Evolutionary conservation across 2,329 filamentous ascomycete genomes (phyloP), one percentile per base, ranked within the genome.

Genomic region (Phialophora tarda): DNA sequence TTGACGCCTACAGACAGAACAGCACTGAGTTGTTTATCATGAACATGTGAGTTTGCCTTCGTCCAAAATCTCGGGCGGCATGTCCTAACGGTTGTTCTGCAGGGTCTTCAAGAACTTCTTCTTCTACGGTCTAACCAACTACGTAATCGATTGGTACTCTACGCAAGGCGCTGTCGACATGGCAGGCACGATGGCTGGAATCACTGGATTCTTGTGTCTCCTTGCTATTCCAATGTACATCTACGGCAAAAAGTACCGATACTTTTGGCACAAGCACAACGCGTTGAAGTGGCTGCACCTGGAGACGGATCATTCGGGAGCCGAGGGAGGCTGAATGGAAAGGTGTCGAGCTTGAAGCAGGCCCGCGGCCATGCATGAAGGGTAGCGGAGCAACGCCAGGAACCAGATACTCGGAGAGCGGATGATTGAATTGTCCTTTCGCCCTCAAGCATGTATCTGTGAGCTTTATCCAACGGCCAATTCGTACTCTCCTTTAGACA

Each of bases 161-260:
- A 69, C 38, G 28, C 74, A 78, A 58, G 75, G 75, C 2, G 72
- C 75, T 1, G 73, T 74, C 55, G 71, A 75, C 28, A 75, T 77
- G 55, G 76, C 75, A 44, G 70, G 67, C 21, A 75, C 75, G 24
- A 74, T 77, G 62, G 75, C 75, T 12, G 75, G 75, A 4, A 59
- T 77, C 7, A 75, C 76, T 32, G 74, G 75, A 12, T 75, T 76
- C 62, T 73, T 76, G 30, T 77, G 75, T 66, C 64, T 77, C 10
- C 73, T 71, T 17, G 75, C 74, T 8, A 73, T 77, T 28, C 75
- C 75, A 4, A 76, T 77, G 74, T 78, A 77, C 61, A 72, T 78
- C 10, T 77, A 66, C 53, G 75, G 76, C 14, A 77, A 77, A 71
- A 72, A 71, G 26, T 77, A 75, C 61, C 69, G 75, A 38, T 74